Base-by-base conservation (phyloP, 2,329 filamentous ascomycete species). In the Pseudohalonectria lignicola region DNA sequence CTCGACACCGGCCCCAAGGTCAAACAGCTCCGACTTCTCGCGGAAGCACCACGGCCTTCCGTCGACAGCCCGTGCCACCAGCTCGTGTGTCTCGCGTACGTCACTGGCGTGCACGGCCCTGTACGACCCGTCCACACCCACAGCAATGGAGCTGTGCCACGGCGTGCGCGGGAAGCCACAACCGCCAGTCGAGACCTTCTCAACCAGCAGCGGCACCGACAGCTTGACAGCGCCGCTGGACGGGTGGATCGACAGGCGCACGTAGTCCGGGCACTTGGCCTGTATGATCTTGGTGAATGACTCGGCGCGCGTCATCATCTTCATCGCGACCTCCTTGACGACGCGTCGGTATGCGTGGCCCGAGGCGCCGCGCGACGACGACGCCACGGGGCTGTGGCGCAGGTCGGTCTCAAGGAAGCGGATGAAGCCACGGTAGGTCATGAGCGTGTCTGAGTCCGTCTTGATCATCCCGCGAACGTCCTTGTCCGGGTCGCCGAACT, bases 381-480 rank as follows among this genome's bases (percentile, higher is more conserved):
- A n/a, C n/a, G n/a, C n/a, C n/a, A n/a, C n/a, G 37, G 0, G 65
- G 63, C 16, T 63, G 68, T 1, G 67, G 60, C 9, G 64, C 21
- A 76, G 49, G 40, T 75, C 71, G 0, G 64, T 67, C 21, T 63
- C 57, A 1, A 76, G 57, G 40, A 76, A 76, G 32, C 62, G 66
- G 43, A 68, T 65, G 38, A 74, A 75, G 1, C 71, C 70, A 1
- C 62, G 53, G 45, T 74, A 74, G 2, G 70, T 75, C 46, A 71
- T 47, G 36, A 61, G 64, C 3, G 64, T 64, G 39, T 74, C 69
- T 12, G n/a, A n/a, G n/a, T 64, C 57, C 29, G 63, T 60, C 13
- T 60, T 53, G 5, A 56, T 57, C 20, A 71, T 66, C 12, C 60
- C 57, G 7, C 63, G 52, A 41, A 62, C 61, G 10, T 60, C 50